phyloP scores from a whole-genome alignment of 371 early-diverging fungal genomes.

The Zopfochytrium polystomum region DNA sequence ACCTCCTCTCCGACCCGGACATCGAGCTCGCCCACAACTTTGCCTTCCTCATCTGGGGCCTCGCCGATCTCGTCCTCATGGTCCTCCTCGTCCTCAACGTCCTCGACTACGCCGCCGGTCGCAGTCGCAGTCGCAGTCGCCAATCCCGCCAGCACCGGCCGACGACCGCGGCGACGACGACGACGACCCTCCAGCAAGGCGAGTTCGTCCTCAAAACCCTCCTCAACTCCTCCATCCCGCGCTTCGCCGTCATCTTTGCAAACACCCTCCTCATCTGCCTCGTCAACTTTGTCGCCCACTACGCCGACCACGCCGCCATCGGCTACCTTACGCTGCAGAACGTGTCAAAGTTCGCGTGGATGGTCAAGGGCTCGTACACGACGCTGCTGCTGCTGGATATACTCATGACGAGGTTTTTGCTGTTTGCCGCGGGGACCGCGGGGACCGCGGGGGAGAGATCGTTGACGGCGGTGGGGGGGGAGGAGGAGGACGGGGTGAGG shows the following conservation, averaged over 20 bases:
- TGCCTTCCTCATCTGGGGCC: constrained; percentile 28
- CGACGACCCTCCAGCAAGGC: no score
- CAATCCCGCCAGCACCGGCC: no score
- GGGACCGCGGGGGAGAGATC: no score
- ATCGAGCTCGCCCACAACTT: constrained; percentile 25
- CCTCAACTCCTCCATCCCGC: constrained; percentile 24
- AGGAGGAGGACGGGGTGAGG: no score
- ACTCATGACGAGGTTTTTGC: constrained; percentile 20
- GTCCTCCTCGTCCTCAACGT: constrained; percentile 14
- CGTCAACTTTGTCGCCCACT: not conserved
- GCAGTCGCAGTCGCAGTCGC: no score
- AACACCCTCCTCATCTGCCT: constrained; percentile 28
- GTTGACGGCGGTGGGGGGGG: no score
- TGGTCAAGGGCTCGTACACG: constrained; percentile 29
- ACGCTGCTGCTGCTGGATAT: constrained; percentile 29
- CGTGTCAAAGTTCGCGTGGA: constrained; percentile 28
- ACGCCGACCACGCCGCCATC: not conserved
- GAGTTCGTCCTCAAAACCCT: constrained; percentile 17
- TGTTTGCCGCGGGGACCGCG: not conserved
- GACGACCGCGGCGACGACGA: no score
- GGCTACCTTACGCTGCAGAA: no score
- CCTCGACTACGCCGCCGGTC: not conserved
- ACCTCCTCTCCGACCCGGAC: constrained; percentile 9
- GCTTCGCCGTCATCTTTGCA: no score
- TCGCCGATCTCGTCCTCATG: constrained; percentile 29